Evolutionary conservation across 495 filamentous ascomycete species (phyloP).

Genomic region (Talaromyces stipitatus): DNA sequence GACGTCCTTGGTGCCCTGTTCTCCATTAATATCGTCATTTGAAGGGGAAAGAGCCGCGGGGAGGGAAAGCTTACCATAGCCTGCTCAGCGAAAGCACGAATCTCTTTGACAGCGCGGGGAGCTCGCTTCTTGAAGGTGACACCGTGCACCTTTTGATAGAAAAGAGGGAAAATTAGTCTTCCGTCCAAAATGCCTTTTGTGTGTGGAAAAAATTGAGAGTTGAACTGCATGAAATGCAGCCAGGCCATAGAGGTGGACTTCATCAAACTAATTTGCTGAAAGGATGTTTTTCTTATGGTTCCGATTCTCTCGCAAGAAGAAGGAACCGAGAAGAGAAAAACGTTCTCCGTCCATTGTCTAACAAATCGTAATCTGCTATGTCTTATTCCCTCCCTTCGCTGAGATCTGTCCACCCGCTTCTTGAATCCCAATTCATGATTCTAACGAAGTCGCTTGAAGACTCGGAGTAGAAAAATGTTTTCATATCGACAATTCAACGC

Average conservation of each 20-base stretch:
- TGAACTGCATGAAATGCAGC: constrained; percentile 4
- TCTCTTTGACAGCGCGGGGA: constrained; percentile 97
- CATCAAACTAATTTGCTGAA: constrained; percentile 57
- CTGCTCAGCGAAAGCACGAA: constrained; percentile 81
- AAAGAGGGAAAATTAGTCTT: constrained; percentile 43
- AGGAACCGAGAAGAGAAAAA: neutral
- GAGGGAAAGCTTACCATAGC: constrained; percentile 72
- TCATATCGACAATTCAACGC: neutral
- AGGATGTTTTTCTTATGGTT: constrained; percentile 11
- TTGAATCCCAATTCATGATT: neutral
- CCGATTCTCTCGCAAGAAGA: neutral
- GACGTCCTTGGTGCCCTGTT: constrained; percentile 91
- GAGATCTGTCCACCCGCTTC: neutral
- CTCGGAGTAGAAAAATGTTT: neutral
- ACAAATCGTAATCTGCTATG: neutral
- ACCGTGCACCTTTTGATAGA: constrained; percentile 70
- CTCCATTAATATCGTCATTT: neutral
- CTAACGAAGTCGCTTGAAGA: neutral
- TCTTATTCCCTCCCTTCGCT: neutral
- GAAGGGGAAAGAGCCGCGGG: neutral
- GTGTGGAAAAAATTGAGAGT: constrained; percentile 13
- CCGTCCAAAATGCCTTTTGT: constrained; percentile 50
- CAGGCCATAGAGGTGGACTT: constrained; percentile 55
- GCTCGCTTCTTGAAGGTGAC: constrained; percentile 99
- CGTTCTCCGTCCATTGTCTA: constrained; percentile 7